phyloP scores from a whole-genome alignment of 1,284 basidiomycete species.

The Agaricales sp. region DNA sequence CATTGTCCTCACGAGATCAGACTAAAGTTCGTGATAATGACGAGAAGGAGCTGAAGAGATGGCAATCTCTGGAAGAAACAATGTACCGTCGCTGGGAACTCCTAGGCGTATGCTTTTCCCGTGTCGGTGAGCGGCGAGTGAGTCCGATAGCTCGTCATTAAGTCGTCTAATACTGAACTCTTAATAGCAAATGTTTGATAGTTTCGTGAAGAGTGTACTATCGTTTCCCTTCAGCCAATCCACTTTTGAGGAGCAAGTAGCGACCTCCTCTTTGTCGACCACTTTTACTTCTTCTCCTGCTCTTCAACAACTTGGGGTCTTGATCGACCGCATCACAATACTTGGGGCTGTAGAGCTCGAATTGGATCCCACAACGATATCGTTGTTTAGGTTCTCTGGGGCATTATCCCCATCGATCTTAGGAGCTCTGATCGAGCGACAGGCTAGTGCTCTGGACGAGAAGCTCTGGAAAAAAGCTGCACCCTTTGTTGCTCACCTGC shows the following conservation, averaged over 20 bases:
- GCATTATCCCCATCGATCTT: constrained; percentile 21
- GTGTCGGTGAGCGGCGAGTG: constrained; percentile 63
- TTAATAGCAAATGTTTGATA: constrained; percentile 46
- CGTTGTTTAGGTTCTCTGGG: constrained; percentile 32
- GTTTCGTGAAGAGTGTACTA: constrained; percentile 41
- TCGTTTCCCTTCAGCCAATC: constrained; percentile 39
- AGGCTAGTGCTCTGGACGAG: constrained; percentile 41
- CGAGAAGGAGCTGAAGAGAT: constrained; percentile 35
- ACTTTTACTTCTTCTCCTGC: constrained; percentile 29
- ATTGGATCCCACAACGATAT: constrained; percentile 24
- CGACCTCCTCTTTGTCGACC: constrained; percentile 16
- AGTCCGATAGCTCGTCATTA: constrained; percentile 10
- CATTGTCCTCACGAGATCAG: constrained; percentile 9
- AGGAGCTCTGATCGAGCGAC: constrained; percentile 52
- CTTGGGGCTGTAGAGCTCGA: constrained; percentile 56
- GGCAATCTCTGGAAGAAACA: constrained; percentile 51
- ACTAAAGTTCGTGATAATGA: constrained; percentile 20
- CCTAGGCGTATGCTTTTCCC: constrained; percentile 65
- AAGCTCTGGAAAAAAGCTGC: constrained; percentile 47
- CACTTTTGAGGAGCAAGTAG: constrained; percentile 22
- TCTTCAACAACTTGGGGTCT: constrained; percentile 41
- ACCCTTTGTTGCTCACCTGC: constrained; percentile 27
- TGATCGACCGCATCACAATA: constrained; percentile 58
- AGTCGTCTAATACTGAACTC: constrained; percentile 1
- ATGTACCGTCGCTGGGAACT: constrained; percentile 67